A percentile compares a stretch with the other conserved stretches of the same genome.
Conservation (phyloP, 257 asterid species). For the Solanum bulbocastanum region DNA sequence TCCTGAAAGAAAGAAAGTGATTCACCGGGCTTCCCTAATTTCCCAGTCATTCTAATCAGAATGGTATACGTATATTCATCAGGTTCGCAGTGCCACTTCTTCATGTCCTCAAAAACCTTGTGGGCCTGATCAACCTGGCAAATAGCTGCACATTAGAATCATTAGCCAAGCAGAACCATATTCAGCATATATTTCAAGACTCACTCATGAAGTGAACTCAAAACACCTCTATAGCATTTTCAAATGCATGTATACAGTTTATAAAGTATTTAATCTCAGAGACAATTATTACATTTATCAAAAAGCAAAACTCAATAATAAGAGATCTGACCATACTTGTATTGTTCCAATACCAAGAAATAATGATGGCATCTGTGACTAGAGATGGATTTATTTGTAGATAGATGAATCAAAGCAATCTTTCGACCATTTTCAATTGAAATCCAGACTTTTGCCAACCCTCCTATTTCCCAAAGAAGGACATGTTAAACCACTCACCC, state of each 20-base stretch:
- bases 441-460: neutral
- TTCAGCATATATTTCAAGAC: neutral
- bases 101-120: slow-evolving; percentile 73
- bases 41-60: slow-evolving; percentile 70
- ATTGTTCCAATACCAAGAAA: neutral
- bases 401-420: neutral
- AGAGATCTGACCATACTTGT: neutral
- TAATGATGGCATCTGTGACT: neutral
- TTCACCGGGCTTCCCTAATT: slow-evolving; percentile 52
- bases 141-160: slow-evolving; percentile 62
- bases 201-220: neutral
- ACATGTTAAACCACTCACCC: neutral
- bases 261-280: neutral
- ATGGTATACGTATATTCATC: slow-evolving; percentile 86
- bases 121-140: slow-evolving; percentile 74
- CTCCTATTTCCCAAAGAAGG: neutral
- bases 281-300: neutral
- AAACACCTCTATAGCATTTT: neutral
- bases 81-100: slow-evolving; percentile 61
- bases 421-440: neutral
- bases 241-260: neutral
- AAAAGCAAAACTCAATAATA: neutral
- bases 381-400: neutral
- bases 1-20: slow-evolving; percentile 63
- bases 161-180: slow-evolving; percentile 16